These are phyloP conservation scores for Trifolium pratense DNA, from an alignment of 306 rosid genomes.

Conservation along the genomic window DNA sequence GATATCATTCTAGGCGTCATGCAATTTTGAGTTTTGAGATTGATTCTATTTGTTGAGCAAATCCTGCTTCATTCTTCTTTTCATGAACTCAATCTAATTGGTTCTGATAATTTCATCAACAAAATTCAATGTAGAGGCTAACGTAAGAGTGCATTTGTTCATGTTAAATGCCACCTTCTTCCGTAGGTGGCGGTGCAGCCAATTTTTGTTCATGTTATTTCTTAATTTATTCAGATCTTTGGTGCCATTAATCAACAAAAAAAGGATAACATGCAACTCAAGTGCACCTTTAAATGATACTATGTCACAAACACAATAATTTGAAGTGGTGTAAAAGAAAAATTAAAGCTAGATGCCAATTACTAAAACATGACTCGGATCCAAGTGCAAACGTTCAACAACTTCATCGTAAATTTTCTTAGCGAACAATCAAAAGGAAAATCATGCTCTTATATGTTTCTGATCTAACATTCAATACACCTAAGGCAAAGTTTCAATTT, in stretches of 20 bases:
- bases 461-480: slow-evolving; percentile 13
- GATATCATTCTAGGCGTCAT: too few species aligned
- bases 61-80: too few species aligned
- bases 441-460: background rate
- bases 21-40: too few species aligned
- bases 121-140: too few species aligned
- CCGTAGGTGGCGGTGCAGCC: too few species aligned
- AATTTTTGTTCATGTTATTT: too few species aligned
- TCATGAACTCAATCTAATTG: too few species aligned
- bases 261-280: slow-evolving; percentile 5
- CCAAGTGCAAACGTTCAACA: slow-evolving; percentile 3
- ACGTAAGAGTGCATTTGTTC: too few species aligned
- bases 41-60: too few species aligned
- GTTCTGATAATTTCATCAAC: too few species aligned
- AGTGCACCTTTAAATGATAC: background rate
- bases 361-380: slow-evolving; percentile 4
- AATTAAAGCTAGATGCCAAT: background rate
- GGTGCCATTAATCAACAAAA: slow-evolving; percentile 5
- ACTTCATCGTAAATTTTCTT: background rate
- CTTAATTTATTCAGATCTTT: background rate
- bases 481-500: slow-evolving; percentile 28
- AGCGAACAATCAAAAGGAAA: background rate
- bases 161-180: too few species aligned
- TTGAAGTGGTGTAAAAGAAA: background rate
- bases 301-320: background rate